phyloP scores from a whole-genome alignment of 2,329 filamentous ascomycete genomes.

The Botrytis pseudocinerea region DNA sequence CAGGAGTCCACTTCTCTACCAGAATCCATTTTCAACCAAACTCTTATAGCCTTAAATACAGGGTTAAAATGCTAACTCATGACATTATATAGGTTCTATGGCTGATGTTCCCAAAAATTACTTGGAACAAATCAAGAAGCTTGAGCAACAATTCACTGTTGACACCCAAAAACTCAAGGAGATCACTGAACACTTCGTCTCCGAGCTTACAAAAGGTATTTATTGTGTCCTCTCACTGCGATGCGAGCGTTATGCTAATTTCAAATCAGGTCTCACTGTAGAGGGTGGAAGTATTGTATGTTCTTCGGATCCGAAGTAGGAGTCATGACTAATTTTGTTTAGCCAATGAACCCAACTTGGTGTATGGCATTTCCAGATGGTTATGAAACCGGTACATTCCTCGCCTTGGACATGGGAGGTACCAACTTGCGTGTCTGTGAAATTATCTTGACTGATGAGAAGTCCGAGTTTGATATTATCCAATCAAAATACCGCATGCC shows the following conservation, averaged over 20 bases:
- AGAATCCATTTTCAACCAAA: background rate
- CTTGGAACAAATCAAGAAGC: slow-evolving; percentile 73
- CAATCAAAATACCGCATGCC: slow-evolving; percentile 97
- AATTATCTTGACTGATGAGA: slow-evolving; percentile 82
- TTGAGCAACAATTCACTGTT: slow-evolving; percentile 84
- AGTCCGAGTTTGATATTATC: slow-evolving; percentile 90
- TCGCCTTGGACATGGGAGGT: slow-evolving; percentile 93
- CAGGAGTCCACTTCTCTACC: background rate
- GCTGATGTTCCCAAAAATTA: slow-evolving; percentile 87
- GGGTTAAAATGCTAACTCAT: slow-evolving; percentile 28
- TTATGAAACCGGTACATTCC: slow-evolving; percentile 80
- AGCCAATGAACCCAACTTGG: slow-evolving; percentile 99
- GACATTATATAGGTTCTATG: slow-evolving; percentile 68
- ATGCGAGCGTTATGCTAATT: slow-evolving; percentile 22
- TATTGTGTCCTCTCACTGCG: background rate
- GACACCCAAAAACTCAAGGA: slow-evolving; percentile 78
- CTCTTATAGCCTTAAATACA: background rate
- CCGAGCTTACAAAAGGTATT: slow-evolving; percentile 80
- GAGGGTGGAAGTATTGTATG: slow-evolving; percentile 92
- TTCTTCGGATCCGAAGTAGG: slow-evolving; percentile 35
- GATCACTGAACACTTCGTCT: slow-evolving; percentile 86
- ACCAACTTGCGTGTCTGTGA: slow-evolving; percentile 95
- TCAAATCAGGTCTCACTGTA: slow-evolving; percentile 67
- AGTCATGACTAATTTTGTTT: slow-evolving; percentile 19
- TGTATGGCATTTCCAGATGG: slow-evolving; percentile 88